phyloP scores from a whole-genome alignment of 2,329 filamentous ascomycete genomes.

The Xylariaceae sp. region DNA sequence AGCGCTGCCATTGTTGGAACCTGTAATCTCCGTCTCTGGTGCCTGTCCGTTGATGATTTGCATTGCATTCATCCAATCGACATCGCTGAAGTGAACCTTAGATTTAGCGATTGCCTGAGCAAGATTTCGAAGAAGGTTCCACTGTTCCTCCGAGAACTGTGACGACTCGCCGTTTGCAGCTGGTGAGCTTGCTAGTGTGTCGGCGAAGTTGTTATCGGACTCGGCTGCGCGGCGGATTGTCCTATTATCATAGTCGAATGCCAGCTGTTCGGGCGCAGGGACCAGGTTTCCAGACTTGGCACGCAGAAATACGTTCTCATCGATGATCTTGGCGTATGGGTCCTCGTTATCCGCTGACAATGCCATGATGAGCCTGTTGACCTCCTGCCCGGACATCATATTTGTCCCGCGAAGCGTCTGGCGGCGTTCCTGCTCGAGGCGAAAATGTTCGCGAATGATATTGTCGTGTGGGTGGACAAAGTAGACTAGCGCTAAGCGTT shows the following conservation, averaged over 20 bases:
- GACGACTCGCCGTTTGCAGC: not conserved
- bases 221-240: not conserved
- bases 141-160: not conserved
- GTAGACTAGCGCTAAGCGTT: conserved; percentile 1
- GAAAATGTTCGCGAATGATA: conserved; percentile 2
- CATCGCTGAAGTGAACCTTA: not conserved
- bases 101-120: not conserved
- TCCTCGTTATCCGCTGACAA: conserved; percentile 3
- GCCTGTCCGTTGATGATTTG: not conserved
- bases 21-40: too few species aligned
- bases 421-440: not conserved
- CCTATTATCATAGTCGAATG: not conserved
- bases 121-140: not conserved
- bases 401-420: conserved; percentile 1
- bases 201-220: not conserved
- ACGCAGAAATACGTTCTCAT: not conserved
- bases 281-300: not conserved
- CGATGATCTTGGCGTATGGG: conserved; percentile 9
- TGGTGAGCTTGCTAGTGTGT: not conserved
- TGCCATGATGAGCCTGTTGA: conserved; percentile 6
- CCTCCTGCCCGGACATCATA: conserved; percentile 8
- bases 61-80: not conserved
- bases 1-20: too few species aligned
- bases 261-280: not conserved
- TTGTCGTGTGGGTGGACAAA: conserved; percentile 5